Evolutionary conservation across 2,329 filamentous ascomycete species (phyloP), one percentile per base, ranked within the genome.

Genomic region (Blumeria graminis): DNA sequence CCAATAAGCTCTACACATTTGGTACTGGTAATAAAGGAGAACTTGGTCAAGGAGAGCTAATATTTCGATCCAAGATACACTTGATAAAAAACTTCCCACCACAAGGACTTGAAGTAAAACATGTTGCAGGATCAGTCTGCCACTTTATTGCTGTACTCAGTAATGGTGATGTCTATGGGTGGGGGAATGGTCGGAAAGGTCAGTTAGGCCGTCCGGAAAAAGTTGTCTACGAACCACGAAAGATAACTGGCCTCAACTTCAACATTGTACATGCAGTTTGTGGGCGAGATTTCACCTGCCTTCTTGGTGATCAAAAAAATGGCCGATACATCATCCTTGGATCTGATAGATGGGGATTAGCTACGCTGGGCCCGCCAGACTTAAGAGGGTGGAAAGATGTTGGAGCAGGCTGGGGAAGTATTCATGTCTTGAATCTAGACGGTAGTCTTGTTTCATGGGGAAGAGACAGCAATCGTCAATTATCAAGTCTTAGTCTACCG

Each of bases 111-210:
- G 68, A 71, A n/a, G 67, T 94, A 3, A 68, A 77, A 1, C 76
- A 82, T 57, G 65, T 95, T 32, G 72, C 81, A 1, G 83, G 85
- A 10, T 80, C 84, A 35, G 84, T 94, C 72, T 80, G 79, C 22
- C 92, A 98, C 65, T 79, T 80, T 0, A 76, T 93, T 14, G 78
- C 72, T 1, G 76, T 95, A 0, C 69, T 94, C 3, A 76, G 76
- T 46, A 82, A 84, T 65, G 90, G 89, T 0, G 75, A 84, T 14
- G 81, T 82, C 1, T 94, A 84, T 66, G 89, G 87, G 1, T 96
- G 90, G 90, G 92, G 92, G 0, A 86, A 80, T 63, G 82, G 84
- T 13, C 77, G 87, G 28, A 92, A 94, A 65, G 86, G 86, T 0
- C 90, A 98, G 66, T 70, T 94, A 0, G 89, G 88, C 0, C 68